Base-by-base conservation (phyloP, 441 rosid species). In the Biscutella auriculata region DNA sequence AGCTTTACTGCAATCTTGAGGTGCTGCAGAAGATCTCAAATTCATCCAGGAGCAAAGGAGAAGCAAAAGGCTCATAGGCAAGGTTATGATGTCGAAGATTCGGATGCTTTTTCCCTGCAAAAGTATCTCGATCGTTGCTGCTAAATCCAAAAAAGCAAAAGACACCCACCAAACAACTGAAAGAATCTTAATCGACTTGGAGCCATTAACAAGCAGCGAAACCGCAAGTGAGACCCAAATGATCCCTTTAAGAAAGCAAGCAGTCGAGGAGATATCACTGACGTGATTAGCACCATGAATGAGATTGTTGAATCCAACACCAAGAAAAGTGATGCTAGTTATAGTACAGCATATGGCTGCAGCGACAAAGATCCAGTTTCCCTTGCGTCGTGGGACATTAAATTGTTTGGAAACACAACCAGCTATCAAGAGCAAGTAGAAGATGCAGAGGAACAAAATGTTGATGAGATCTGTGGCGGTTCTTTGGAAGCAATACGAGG, bases 121-220 rank as follows among this genome's bases (percentile, higher is more conserved):
- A 17, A 87, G 66, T 46, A 53, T 60, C 46, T 60, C 71, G 28
- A 76, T 60, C 52, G 77, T 77, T 16, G 76, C 48, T 61, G 77
- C 86, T 46, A 82, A 73, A 56, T 67, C 60, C 66, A 83, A 62
- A 13, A 76, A 45, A 57, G 76, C 70, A 44, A 73, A 82, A 36
- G 65, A 68, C n/a, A 79, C 51, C 95, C 92, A 91, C 96, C 97
- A 91, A 35, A 73, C 28, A 12, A 70, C 66, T 57, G 37, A 44
- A 6, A 80, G 49, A 63, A 77, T 41, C 62, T 45, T 60, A 13
- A 40, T 53, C 76, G 74, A 74, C 57, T 69, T 72, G 8, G 82
- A 73, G 40, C 53, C 75, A 5, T 48, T 66, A 51, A 78, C 79
- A 44, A 85, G 79, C 64, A 85, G 23, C 0, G 95, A 83, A 53